A percentile compares a stretch with the other conserved stretches of the same genome.
Evolutionary conservation across 2,329 filamentous ascomycete genomes (phyloP).

Genomic region (Ophiostoma sp.): DNA sequence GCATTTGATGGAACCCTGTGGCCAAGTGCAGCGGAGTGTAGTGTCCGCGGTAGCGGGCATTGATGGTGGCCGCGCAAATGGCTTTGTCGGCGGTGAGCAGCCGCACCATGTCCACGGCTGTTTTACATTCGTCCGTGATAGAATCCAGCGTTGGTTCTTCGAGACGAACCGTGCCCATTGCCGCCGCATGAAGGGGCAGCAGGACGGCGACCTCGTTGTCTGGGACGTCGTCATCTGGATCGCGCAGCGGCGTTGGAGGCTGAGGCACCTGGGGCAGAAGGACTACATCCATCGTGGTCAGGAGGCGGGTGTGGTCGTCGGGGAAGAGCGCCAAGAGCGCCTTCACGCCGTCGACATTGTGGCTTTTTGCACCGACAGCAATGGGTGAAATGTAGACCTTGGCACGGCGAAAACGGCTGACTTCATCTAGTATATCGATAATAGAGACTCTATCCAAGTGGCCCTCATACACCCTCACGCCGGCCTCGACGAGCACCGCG

Average conservation of each 20-base stretch:
- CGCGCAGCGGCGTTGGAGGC: conserved; percentile 1
- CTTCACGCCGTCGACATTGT: conserved; percentile 4
- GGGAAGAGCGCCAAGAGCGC: conserved; percentile 14
- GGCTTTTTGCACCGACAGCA: neutral
- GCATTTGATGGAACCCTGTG: conserved; percentile 14
- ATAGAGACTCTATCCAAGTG: neutral
- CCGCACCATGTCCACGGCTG: conserved; percentile 3
- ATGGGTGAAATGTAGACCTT: conserved; percentile 4
- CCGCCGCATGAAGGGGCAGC: conserved; percentile 14
- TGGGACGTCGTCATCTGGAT: conserved; percentile 11
- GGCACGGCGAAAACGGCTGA: neutral
- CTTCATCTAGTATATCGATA: neutral
- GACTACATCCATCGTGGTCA: neutral
- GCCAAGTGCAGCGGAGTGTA: conserved; percentile 21
- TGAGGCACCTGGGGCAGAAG: conserved; percentile 6
- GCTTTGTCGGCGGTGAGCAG: conserved; percentile 18
- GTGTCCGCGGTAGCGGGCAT: conserved; percentile 16
- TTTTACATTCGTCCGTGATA: neutral
- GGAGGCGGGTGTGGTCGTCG: conserved; percentile 14
- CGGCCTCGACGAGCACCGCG: conserved; percentile 10
- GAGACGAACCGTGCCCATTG: neutral
- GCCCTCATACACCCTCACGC: conserved; percentile 15
- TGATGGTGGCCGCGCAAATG: conserved; percentile 22
- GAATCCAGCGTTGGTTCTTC: neutral
- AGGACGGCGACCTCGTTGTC: conserved; percentile 11